Base-by-base conservation (phyloP, 2,329 filamentous ascomycete genomes). In the Pseudogymnoascus sp. region DNA sequence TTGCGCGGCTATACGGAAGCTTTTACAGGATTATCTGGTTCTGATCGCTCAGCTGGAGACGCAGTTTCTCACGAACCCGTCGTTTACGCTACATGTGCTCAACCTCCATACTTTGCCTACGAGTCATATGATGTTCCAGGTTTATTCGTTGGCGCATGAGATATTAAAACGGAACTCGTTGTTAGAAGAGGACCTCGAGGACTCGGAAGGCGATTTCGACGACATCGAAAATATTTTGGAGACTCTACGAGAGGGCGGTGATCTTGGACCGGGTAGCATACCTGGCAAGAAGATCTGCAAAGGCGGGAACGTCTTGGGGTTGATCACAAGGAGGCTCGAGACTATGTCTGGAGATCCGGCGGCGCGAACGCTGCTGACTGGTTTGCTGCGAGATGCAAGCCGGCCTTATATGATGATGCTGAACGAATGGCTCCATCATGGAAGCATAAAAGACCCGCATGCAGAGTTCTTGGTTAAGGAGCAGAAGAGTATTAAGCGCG, bases 371-470 rank as follows among this genome's bases (percentile, higher is more conserved):
- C 77, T 99, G 18, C 81, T 99, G 10, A 95, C 91, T 10, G 88
- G 87, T 2, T 77, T 99, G 29, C 76, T 99, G 45, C 84, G 91
- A 63, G 93, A 97, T 75, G 89, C 93, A 1, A 97, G 93, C 71
- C 85, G 89, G 63, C 95, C 95, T 0, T 99, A 99, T 73, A 97
- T 97, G 93, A 83, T 84, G 45, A 99, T 99, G 95, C 79, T 99
- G 66, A 99, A 99, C 71, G 93, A 97, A 74, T 99, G 95, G 95
- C 80, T 99, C 14, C 95, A 99, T 72, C 93, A 96, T 72, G 95
- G 95, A 40, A 91, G 89, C 60, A 97, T 99, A 75, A 91, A 89
- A 71, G 95, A 99, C 73, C 91, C 93, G 0, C 93, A 97, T 74
- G 85, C 87, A 1, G 95, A 99, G 74, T 99, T 99, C 69, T 78